phyloP scores from a whole-genome alignment of 805 yeast genomes.

The Clavispora carvajalis region DNA sequence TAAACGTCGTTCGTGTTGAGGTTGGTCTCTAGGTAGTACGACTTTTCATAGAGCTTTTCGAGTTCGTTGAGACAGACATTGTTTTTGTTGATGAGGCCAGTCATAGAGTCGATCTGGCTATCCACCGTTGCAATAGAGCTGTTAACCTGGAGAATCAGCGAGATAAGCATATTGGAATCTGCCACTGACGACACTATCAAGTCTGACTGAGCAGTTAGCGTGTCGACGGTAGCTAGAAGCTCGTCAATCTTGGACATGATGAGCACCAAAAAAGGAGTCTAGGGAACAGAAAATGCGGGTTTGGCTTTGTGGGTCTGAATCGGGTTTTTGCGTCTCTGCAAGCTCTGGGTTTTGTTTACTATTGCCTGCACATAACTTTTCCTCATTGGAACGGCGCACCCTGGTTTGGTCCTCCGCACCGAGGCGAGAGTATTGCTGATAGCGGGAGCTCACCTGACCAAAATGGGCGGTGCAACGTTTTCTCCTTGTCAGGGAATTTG shows the following conservation, averaged over 20 bases:
- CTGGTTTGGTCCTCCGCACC: background rate
- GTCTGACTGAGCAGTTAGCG: slow-evolving; percentile 25
- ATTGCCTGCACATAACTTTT: background rate
- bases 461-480: background rate
- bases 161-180: slow-evolving; percentile 21
- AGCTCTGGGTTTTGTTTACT: background rate
- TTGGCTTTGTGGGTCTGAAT: too few species aligned
- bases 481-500: too few species aligned
- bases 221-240: slow-evolving; percentile 27
- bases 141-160: slow-evolving; percentile 16
- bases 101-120: slow-evolving; percentile 23
- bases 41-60: slow-evolving; percentile 27
- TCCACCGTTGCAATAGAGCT: slow-evolving; percentile 23
- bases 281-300: too few species aligned
- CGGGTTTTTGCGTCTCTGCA: background rate
- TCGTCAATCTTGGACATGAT: slow-evolving; percentile 22
- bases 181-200: slow-evolving; percentile 17
- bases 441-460: too few species aligned
- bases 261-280: background rate
- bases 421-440: background rate
- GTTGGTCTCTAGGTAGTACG: slow-evolving; percentile 30
- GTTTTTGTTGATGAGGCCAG: slow-evolving; percentile 20
- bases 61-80: slow-evolving; percentile 19
- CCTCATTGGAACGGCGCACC: background rate
- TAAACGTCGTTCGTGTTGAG: slow-evolving; percentile 25